Base-by-base conservation (phyloP, 257 asterid species). In the Vinca minor region DNA sequence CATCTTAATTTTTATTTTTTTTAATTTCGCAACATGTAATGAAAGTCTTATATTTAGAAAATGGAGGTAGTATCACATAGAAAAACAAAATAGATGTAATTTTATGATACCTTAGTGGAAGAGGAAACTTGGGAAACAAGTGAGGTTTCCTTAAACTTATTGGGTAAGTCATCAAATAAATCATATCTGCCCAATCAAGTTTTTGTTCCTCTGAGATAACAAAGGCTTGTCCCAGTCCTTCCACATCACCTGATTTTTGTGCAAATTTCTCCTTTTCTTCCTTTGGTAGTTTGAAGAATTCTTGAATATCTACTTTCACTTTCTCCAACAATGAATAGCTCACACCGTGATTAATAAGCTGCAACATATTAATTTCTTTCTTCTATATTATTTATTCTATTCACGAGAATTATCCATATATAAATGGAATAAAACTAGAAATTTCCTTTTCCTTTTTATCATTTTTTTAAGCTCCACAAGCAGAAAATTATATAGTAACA, bases 151-250 rank as follows among this genome's bases (percentile, higher is more conserved):
- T 65, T 17, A 58, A 28, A 28, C 50, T 15, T 10, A 41, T 21
- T 42, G 71, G 71, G 3, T 46, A 62, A 25, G 67, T 65, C 10
- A 60, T 45, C 56, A 71, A 3, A 36, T 47, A 71, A 29, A 71
- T 13, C 58, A 65, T 58, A 23, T 71, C 68, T 25, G 50, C 64
- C 71, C 76, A 65, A 28, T 71, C 68, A 1, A 71, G 71, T 50
- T 65, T 65, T 39, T 65, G 71, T 13, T 71, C 71, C 12, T 71
- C 71, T 0, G 68, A 71, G 2, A 8, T n/a, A 0, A 71, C 66
- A 36, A 63, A 63, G 38, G 65, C 64, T 41, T 64, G 70, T 25
- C 69, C 69, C 1, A 31, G 34, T 34, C 65, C 65, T 21, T 63
- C 60, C 26, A 55, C 2, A 20, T 69, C 73, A 1, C 56, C 73